Evolutionary conservation across 78 protist genomes (phyloP).

Genomic region (Chrysochromulina parva): DNA sequence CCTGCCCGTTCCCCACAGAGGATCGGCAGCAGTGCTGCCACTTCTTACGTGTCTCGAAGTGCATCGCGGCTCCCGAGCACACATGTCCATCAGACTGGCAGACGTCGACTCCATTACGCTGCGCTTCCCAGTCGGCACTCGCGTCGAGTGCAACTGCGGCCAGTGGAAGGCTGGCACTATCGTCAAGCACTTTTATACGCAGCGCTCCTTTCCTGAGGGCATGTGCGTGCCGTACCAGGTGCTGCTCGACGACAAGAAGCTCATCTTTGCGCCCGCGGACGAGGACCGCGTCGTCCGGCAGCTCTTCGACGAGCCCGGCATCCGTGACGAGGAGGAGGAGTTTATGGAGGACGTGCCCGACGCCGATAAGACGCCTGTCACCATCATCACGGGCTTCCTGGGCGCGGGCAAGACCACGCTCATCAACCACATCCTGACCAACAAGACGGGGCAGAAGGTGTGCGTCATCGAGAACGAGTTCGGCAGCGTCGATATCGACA

Average conservation of each 20-base stretch:
- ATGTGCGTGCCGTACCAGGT: not conserved
- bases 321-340: conserved; percentile 3
- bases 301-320: too few species aligned
- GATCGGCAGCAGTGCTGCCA: too few species aligned
- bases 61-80: too few species aligned
- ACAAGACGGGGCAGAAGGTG: not conserved
- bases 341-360: not conserved
- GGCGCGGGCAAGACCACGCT: conserved; percentile 40
- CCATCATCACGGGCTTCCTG: conserved; percentile 44
- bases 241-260: not conserved
- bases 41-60: too few species aligned
- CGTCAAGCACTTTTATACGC: not conserved
- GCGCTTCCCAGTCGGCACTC: not conserved
- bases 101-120: not conserved
- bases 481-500: not conserved
- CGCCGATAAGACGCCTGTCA: not conserved
- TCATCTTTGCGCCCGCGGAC: not conserved
- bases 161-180: not conserved
- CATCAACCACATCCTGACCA: conserved; percentile 9
- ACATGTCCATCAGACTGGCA: not conserved
- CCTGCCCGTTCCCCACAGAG: too few species aligned
- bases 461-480: conserved; percentile 37
- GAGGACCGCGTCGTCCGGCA: not conserved
- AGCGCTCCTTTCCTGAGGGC: not conserved
- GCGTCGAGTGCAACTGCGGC: conserved; percentile 24